Base-by-base conservation (phyloP, 2,329 filamentous ascomycete species). In the Herpotrichia juniperi region DNA sequence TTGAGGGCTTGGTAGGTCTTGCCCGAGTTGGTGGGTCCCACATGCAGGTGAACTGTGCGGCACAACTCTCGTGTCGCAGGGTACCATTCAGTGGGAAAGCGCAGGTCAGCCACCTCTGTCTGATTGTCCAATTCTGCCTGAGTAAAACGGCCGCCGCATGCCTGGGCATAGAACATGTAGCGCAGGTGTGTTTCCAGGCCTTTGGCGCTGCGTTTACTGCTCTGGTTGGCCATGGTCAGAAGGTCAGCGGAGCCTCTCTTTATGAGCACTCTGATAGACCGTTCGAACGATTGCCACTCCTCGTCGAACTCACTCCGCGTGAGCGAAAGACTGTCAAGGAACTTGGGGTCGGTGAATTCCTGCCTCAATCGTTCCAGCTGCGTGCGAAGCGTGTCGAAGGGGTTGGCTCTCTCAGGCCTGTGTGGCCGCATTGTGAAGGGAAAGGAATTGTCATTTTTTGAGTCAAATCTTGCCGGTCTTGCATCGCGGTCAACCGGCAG, bases 1-100 rank as follows among this genome's bases (percentile, higher is more conserved):
- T 96, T 88, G 57, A 99, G 77, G 0, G 94, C 96, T 69, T 92
- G 89, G 69, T 97, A 99, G 0, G 96, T 99, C 79, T 99, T 99
- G 51, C 94, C 94, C 0, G 94, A 97, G 73, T 99, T 99, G 2
- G 94, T 99, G 1, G 94, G 94, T 0, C 94, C 94, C 44, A 99
- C 92, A 65, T 99, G 94, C 17, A 99, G 79, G 76, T 97, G 91
- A 34, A 99, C 83, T 0, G 86, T 93, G 39, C 94, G 83, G 66
- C 93, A 90, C 63, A 94, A 80, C 40, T 85, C 81, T 52, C 96
- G 84, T 1, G 94, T 94, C 3, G 84, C 86, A 0, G 93, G 91
- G 68, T 88, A 97, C 93, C 93, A 97, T 72, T 99, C 94, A 48
- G 87, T 83, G 0, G 94, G 94, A 72, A 87, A 92, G n/a, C 92